A percentile compares a stretch with the other conserved stretches of the same genome.
phyloP scores from a whole-genome alignment of 768 basidiomycete species.

The Amanita pallidorosea region DNA sequence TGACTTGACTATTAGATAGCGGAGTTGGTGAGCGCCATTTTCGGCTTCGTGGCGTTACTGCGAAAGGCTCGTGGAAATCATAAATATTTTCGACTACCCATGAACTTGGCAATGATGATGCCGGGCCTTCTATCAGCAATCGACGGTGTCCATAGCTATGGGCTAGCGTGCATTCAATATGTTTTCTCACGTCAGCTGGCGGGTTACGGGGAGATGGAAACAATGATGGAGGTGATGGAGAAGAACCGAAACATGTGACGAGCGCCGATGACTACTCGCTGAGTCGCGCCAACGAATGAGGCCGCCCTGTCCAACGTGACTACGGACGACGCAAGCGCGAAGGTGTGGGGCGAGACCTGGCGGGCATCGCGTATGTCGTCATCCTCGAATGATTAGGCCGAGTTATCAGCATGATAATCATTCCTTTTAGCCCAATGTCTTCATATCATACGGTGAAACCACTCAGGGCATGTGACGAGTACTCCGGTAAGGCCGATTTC shows the following conservation, averaged over 20 bases:
- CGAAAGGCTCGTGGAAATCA: not conserved
- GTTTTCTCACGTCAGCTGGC: no score
- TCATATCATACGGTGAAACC: no score
- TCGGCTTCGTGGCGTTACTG: not conserved
- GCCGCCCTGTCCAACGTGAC: not conserved
- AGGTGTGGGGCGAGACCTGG: slow-evolving; percentile 41
- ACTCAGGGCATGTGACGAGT: no score
- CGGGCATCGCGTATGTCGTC: slow-evolving; percentile 13
- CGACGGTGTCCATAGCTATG: no score
- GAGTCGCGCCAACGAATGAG: not conserved
- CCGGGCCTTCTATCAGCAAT: not conserved
- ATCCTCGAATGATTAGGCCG: not conserved
- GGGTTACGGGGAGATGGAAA: no score
- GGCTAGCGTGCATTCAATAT: no score
- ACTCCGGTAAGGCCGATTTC: no score
- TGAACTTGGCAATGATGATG: not conserved
- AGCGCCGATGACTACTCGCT: not conserved
- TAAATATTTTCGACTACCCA: not conserved
- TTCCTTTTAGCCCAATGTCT: no score
- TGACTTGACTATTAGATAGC: not conserved
- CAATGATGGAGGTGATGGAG: no score
- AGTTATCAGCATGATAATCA: no score
- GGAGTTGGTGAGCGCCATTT: not conserved
- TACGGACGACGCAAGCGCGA: slow-evolving; percentile 24
- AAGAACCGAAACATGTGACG: no score